phyloP scores from a whole-genome alignment of 768 basidiomycete genomes.

The Tremella fuciformis region DNA sequence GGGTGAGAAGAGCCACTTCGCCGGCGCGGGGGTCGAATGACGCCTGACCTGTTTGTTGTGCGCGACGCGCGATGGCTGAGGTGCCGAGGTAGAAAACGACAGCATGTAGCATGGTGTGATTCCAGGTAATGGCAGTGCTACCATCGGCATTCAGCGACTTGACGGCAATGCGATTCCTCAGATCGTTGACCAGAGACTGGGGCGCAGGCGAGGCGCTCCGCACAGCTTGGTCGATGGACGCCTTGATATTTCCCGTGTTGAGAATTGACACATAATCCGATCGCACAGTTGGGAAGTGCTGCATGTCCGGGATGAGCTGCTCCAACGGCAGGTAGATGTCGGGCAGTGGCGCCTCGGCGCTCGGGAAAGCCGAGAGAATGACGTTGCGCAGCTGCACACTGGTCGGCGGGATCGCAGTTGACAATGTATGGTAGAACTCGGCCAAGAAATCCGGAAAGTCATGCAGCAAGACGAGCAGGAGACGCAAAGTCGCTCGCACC shows the following conservation, averaged over 20 bases:
- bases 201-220: slow-evolving; percentile 54
- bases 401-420: slow-evolving; percentile 84
- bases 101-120: slow-evolving; percentile 84
- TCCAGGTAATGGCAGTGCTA: slow-evolving; percentile 64
- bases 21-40: slow-evolving; percentile 78
- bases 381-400: slow-evolving; percentile 97
- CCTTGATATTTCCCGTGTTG: slow-evolving; percentile 73
- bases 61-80: slow-evolving; percentile 82
- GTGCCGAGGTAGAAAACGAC: slow-evolving; percentile 96
- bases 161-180: slow-evolving; percentile 70
- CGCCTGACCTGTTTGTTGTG: slow-evolving; percentile 75
- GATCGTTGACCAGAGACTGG: slow-evolving; percentile 65
- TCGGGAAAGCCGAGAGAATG: slow-evolving; percentile 90
- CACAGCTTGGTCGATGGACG: slow-evolving; percentile 78
- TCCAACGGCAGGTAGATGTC: slow-evolving; percentile 58
- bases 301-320: slow-evolving; percentile 78
- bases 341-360: slow-evolving; percentile 54
- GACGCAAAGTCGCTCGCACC: slow-evolving; percentile 82
- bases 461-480: slow-evolving; percentile 91
- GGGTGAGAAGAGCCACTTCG: slow-evolving; percentile 78
- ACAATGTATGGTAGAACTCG: slow-evolving; percentile 93
- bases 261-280: slow-evolving; percentile 86
- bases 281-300: slow-evolving; percentile 81
- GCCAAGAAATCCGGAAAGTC: slow-evolving; percentile 98
- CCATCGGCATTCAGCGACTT: slow-evolving; percentile 54